Percentiles rank a stretch among this genome's conserved stretches.
These are phyloP conservation scores for Wallemia ichthyophaga DNA, from an alignment of 1,284 basidiomycete species.

Conservation along the genomic window DNA sequence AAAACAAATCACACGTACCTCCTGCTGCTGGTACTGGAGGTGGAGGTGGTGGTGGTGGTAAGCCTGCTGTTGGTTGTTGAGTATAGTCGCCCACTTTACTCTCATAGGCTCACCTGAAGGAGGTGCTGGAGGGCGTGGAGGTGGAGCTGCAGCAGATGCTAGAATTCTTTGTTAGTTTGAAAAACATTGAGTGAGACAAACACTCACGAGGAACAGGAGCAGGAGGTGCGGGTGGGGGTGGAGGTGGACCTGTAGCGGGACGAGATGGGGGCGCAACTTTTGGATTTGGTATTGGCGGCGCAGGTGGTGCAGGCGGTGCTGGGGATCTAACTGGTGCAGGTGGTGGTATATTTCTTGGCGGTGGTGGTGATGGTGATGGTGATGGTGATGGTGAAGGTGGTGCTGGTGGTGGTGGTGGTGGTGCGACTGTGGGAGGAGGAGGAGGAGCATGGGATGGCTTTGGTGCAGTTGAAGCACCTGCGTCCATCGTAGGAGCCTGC, in stretches of 20 bases:
- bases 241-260: slow-evolving; percentile 6
- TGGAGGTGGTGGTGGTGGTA: not conserved
- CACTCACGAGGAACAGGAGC: slow-evolving; percentile 6
- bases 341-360: slow-evolving; percentile 12
- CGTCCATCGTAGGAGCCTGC: slow-evolving; percentile 6
- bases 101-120: not conserved
- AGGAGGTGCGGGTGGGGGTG: slow-evolving; percentile 7
- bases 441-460: slow-evolving; percentile 12
- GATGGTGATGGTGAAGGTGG: slow-evolving; percentile 14
- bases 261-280: slow-evolving; percentile 5
- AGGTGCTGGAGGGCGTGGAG: slow-evolving; percentile 14
- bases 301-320: slow-evolving; percentile 13
- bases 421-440: slow-evolving; percentile 16
- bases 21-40: not conserved
- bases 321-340: slow-evolving; percentile 14
- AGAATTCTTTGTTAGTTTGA: slow-evolving; percentile 5
- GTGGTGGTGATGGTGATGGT: slow-evolving; percentile 16
- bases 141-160: slow-evolving; percentile 1
- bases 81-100: too few relatives aligned
- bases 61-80: not conserved
- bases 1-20: too few relatives aligned
- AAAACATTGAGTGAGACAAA: slow-evolving; percentile 3
- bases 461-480: slow-evolving; percentile 7
- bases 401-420: slow-evolving; percentile 16
- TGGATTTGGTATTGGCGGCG: slow-evolving; percentile 6